Evolutionary conservation across 169 alveolate genomes (phyloP).

Genomic region (Plasmodium coatneyi): DNA sequence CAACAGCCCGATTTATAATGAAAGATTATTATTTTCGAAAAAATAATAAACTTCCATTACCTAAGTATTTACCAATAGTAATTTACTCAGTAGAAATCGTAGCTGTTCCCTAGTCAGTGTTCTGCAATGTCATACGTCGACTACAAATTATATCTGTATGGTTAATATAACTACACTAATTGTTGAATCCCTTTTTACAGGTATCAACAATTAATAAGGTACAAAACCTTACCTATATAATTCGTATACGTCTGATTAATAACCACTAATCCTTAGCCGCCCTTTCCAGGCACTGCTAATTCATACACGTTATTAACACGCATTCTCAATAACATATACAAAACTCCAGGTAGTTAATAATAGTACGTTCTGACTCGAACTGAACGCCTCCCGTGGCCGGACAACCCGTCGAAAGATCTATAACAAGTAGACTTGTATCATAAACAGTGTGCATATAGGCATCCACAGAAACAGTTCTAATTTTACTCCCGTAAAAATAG

Average conservation of each 20-base stretch:
- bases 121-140: neutral
- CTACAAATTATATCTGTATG: neutral
- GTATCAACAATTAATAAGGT: neutral
- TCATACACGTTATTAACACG: neutral
- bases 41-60: neutral
- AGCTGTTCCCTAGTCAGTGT: neutral
- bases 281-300: neutral
- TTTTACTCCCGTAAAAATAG: neutral
- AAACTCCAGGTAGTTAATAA: neutral
- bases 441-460: neutral
- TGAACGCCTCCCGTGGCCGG: neutral
- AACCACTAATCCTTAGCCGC: neutral
- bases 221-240: neutral
- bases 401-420: neutral
- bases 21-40: no score
- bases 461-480: neutral
- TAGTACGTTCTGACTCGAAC: neutral
- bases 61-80: neutral
- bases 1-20: neutral
- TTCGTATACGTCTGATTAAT: neutral
- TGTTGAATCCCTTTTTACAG: neutral
- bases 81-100: neutral
- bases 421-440: neutral
- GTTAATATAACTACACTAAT: neutral
- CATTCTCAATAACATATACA: neutral